phyloP scores from a whole-genome alignment of 2,329 filamentous ascomycete species.

The Alternaria gansuensis region DNA sequence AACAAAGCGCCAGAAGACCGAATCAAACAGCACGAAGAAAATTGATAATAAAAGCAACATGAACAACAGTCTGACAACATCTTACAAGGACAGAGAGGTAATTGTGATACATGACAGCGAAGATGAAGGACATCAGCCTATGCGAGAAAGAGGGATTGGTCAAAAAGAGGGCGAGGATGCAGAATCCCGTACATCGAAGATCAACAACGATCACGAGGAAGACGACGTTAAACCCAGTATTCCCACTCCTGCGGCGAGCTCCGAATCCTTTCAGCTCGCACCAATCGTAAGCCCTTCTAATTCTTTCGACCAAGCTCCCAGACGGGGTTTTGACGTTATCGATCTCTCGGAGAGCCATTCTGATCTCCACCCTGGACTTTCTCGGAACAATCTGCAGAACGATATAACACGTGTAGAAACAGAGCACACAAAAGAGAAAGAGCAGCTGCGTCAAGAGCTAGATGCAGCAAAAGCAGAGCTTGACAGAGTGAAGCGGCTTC shows the following conservation, averaged over 20 bases:
- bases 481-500: background rate
- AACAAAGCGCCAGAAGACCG: background rate
- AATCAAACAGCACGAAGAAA: conserved; percentile 6
- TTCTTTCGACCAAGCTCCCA: background rate
- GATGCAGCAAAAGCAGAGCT: background rate
- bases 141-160: background rate
- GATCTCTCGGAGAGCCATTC: background rate
- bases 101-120: conserved; percentile 6
- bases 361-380: background rate
- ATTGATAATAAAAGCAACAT: background rate
- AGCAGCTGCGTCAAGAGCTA: background rate
- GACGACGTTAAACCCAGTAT: background rate
- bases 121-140: background rate
- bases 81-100: background rate
- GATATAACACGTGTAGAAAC: background rate
- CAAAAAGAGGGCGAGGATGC: background rate
- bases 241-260: background rate
- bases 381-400: background rate
- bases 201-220: background rate
- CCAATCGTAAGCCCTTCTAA: background rate
- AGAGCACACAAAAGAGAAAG: conserved; percentile 2
- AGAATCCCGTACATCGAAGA: background rate
- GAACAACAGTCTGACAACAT: background rate
- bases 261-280: background rate
- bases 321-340: background rate